A percentile compares a stretch with the other conserved stretches of the same genome.
Evolutionary conservation across 257 asterid species (phyloP).

Genomic region (Henckelia pumila): DNA sequence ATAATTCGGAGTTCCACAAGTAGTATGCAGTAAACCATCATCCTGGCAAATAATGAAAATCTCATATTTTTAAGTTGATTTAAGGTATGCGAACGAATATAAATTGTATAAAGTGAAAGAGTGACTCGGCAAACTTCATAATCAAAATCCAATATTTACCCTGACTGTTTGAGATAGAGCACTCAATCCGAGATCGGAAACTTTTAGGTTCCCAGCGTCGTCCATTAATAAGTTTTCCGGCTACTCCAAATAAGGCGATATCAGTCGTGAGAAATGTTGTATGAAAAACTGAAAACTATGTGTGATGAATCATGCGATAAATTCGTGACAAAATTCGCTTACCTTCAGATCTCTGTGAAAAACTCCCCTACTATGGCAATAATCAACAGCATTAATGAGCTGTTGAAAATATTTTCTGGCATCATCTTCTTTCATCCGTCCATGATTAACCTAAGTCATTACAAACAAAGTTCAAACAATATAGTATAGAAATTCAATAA

Average conservation of each 20-base stretch:
- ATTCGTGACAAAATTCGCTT: slow-evolving; percentile 1
- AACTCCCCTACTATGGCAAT: slow-evolving; percentile 96
- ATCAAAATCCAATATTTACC: slow-evolving; percentile 41
- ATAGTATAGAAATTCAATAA: not conserved
- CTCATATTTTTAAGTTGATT: not conserved
- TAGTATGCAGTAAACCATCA: slow-evolving; percentile 90
- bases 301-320: not conserved
- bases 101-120: not conserved
- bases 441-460: slow-evolving; percentile 64
- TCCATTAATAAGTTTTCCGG: slow-evolving; percentile 87
- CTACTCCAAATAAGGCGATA: slow-evolving; percentile 39
- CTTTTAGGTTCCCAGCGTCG: slow-evolving; percentile 82
- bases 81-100: not conserved
- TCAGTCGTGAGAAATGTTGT: not conserved
- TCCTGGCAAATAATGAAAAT: slow-evolving; percentile 49
- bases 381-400: slow-evolving; percentile 86
- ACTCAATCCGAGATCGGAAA: slow-evolving; percentile 93
- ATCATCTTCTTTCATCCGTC: slow-evolving; percentile 85
- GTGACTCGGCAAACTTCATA: not conserved
- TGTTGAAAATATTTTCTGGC: slow-evolving; percentile 92
- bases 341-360: slow-evolving; percentile 95
- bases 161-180: slow-evolving; percentile 93
- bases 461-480: slow-evolving; percentile 2
- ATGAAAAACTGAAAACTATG: not conserved
- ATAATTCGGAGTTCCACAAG: slow-evolving; percentile 96